These are phyloP conservation scores for Mimosa pudica DNA, from an alignment of 306 rosid species.

Conservation along the genomic window DNA sequence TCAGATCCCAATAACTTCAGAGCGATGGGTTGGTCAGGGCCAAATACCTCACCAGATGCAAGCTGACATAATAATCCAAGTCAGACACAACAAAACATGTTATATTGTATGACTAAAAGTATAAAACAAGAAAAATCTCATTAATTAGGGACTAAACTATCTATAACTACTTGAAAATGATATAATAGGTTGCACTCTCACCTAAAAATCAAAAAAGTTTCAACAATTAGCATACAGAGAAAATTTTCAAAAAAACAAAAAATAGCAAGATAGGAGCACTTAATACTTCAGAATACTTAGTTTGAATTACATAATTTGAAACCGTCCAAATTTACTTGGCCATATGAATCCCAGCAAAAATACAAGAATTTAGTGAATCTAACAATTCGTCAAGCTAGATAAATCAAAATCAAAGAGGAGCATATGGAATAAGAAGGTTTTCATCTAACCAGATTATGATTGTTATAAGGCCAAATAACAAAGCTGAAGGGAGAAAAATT, in stretches of 20 bases:
- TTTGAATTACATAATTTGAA: background rate
- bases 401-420: too few relatives aligned
- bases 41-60: conserved; percentile 96
- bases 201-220: background rate
- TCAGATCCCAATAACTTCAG: conserved; percentile 92
- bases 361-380: conserved; percentile 15
- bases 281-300: background rate
- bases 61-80: conserved; percentile 57
- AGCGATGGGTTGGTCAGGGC: conserved; percentile 89
- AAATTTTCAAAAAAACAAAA: background rate
- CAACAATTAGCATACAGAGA: background rate
- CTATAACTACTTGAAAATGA: conserved; percentile 2
- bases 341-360: background rate
- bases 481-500: too few relatives aligned
- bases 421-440: too few relatives aligned
- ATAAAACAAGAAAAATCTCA: conserved; percentile 7
- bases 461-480: too few relatives aligned
- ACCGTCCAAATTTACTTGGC: conserved; percentile 6
- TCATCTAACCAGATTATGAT: too few relatives aligned
- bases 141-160: background rate
- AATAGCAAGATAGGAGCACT: background rate
- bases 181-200: background rate
- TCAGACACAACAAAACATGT: conserved; percentile 12
- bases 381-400: conserved; percentile 6
- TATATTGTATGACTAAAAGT: conserved; percentile 6